Percentiles rank a stretch among this genome's conserved stretches.
phyloP scores from a whole-genome alignment of 1,284 basidiomycete species.

The Phylloboletellus chloephorus region DNA sequence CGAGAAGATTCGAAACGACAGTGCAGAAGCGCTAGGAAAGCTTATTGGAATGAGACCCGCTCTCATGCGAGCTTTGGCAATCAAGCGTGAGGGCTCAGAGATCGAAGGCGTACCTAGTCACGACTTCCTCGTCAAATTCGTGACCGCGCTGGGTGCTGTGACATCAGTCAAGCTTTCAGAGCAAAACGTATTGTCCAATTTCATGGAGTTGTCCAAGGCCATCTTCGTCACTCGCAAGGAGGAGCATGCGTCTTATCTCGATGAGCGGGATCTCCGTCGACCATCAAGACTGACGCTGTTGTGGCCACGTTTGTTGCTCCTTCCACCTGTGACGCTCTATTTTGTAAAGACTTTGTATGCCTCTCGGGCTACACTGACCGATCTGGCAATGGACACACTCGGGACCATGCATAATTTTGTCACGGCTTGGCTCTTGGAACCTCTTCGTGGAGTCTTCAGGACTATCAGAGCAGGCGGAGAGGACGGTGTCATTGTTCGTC shows the following conservation, averaged over 20 bases:
- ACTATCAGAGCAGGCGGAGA: conserved; percentile 79
- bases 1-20: conserved; percentile 55
- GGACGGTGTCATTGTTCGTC: conserved; percentile 67
- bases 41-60: conserved; percentile 50
- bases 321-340: conserved; percentile 58
- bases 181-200: conserved; percentile 18
- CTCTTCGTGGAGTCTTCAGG: conserved; percentile 74
- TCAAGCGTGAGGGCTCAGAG: conserved; percentile 2
- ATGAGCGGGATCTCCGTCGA: conserved; percentile 40
- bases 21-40: conserved; percentile 56
- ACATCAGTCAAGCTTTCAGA: conserved; percentile 13
- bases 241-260: conserved; percentile 32
- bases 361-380: conserved; percentile 46
- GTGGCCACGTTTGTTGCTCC: conserved; percentile 65
- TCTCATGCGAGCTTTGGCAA: conserved; percentile 32
- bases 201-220: conserved; percentile 22
- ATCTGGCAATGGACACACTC: conserved; percentile 55
- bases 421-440: conserved; percentile 83
- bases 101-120: conserved; percentile 1
- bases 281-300: conserved; percentile 54
- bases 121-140: conserved; percentile 22
- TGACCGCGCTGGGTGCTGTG: conserved; percentile 14
- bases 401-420: conserved; percentile 77
- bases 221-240: conserved; percentile 26
- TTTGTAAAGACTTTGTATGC: conserved; percentile 43